Evolutionary conservation across 2,329 filamentous ascomycete species (phyloP), one percentile per base, ranked within the genome.

Genomic region (Pseudogymnoascus verrucosus): DNA sequence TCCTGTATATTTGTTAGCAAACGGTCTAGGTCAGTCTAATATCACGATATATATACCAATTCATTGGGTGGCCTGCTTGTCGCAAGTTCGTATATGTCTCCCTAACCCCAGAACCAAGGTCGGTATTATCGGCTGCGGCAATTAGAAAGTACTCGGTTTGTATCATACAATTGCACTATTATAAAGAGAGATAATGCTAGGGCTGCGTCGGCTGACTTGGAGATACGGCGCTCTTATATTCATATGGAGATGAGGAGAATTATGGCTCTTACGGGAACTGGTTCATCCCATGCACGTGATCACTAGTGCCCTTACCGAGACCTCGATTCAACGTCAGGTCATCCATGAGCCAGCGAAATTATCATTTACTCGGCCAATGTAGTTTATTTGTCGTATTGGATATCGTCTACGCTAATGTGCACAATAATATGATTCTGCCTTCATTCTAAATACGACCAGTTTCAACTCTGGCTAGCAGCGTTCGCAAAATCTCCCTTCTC

Each of bases 401-500:
- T 54, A 57, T 62, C 61, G 26, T 54, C 40, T 62, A 44, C 40
- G 61, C 37, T 62, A 62, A 44, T 47, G 36, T 44, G 16, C 61
- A 54, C 61, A 57, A 54, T 42, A 62, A 42, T 16, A 57, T 57
- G 21, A 51, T 7, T 42, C 61, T 47, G 61, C 61, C 5, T 21
- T 47, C 40, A 37, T 47, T 62, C 51, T 57, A 57, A 34, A 34
- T 34, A 16, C 37, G 61, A 2, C 61, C 59, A 34, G 37, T 19
- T 57, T 44, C 1, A 62, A 21, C 14, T 28, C 4, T 31, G 40
- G 28, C 61, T 66, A 34, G 64, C 65, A 57, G 51, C 51, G 51
- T 74, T 73, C 44, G 80, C 80, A 74, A 87, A 89, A 26, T 82
- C 84, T 57, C 79, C 81, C 72, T 82, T 89, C 79, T 95, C 91